These are phyloP conservation scores for Chlorociboria aeruginascens DNA, from an alignment of 495 filamentous ascomycete species.

Conservation along the genomic window DNA sequence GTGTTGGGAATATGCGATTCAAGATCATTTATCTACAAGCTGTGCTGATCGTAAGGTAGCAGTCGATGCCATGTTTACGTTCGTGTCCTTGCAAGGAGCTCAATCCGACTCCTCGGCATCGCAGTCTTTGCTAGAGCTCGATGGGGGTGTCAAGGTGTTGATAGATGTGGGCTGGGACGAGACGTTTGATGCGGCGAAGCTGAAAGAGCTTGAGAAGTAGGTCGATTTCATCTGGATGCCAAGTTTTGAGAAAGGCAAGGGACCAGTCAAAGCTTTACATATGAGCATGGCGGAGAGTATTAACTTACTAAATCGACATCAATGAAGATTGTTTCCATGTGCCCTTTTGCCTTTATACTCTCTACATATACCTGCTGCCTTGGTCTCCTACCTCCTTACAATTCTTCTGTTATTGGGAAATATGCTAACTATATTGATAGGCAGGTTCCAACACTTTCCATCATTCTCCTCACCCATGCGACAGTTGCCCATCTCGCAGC, in stretches of 20 bases:
- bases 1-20: slow-evolving; percentile 4
- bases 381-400: not conserved
- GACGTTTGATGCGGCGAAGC: slow-evolving; percentile 64
- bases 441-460: slow-evolving; percentile 78
- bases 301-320: too few species aligned
- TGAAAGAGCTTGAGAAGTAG: slow-evolving; percentile 83
- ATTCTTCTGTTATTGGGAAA: not conserved
- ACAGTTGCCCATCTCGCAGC: slow-evolving; percentile 84
- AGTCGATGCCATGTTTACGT: slow-evolving; percentile 69
- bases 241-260: not conserved
- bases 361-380: not conserved
- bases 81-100: slow-evolving; percentile 83
- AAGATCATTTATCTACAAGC: not conserved
- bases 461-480: slow-evolving; percentile 91
- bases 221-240: slow-evolving; percentile 18
- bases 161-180: slow-evolving; percentile 96
- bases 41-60: slow-evolving; percentile 4
- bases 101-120: slow-evolving; percentile 77
- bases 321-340: slow-evolving; percentile 13
- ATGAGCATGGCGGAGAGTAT: too few species aligned
- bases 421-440: slow-evolving; percentile 27
- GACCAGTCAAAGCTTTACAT: slow-evolving; percentile 4
- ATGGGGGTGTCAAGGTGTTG: slow-evolving; percentile 90
- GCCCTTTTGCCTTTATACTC: slow-evolving; percentile 3
- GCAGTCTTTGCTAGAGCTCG: slow-evolving; percentile 89